phyloP scores from a whole-genome alignment of 1,139 yeast genomes.

The Debaryomyces singareniensis region DNA sequence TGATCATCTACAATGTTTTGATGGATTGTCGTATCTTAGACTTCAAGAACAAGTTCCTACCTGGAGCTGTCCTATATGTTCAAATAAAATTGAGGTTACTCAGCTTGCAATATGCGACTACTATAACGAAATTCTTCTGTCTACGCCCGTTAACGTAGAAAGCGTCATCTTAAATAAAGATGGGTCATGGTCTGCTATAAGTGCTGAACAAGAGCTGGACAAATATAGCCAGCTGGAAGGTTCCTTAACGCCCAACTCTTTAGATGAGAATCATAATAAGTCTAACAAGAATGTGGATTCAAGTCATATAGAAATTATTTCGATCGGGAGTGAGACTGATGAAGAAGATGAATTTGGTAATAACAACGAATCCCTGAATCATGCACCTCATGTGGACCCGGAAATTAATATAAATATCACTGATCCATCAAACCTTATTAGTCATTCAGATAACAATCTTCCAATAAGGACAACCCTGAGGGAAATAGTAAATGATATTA shows the following conservation, averaged over 20 bases:
- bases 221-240: too few relatives aligned
- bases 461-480: too few relatives aligned
- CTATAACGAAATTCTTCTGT: conserved; percentile 42
- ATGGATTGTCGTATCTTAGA: conserved; percentile 51
- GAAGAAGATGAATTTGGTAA: not conserved
- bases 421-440: too few relatives aligned
- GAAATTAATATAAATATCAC: too few relatives aligned
- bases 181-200: conserved; percentile 49
- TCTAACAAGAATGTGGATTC: not conserved
- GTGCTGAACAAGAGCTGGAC: too few relatives aligned
- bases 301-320: not conserved
- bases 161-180: conserved; percentile 48
- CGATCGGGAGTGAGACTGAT: not conserved
- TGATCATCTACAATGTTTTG: conserved; percentile 69
- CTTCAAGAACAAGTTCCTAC: conserved; percentile 58
- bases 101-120: conserved; percentile 60
- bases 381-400: too few relatives aligned
- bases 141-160: conserved; percentile 43
- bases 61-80: conserved; percentile 69
- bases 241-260: too few relatives aligned
- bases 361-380: too few relatives aligned
- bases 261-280: too few relatives aligned
- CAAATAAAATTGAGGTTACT: conserved; percentile 31
- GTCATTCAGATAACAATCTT: too few relatives aligned
- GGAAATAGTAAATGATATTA: too few relatives aligned